These are phyloP conservation scores for Trichoderma cornu-damae DNA, from an alignment of 2,329 filamentous ascomycete genomes.

Conservation along the genomic window DNA sequence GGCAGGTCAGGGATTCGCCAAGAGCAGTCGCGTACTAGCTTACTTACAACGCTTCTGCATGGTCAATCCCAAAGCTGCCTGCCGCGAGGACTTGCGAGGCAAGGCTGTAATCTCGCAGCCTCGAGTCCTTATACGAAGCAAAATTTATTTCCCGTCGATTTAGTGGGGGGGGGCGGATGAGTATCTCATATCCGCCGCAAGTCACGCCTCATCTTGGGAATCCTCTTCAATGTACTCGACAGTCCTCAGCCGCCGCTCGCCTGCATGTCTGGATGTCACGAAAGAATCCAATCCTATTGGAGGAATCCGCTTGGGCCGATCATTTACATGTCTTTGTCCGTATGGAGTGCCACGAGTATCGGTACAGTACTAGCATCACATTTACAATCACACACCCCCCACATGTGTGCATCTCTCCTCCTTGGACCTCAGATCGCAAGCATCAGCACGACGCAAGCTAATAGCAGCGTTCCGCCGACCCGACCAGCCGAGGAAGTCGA, in stretches of 20 bases:
- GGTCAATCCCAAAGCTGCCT: slow-evolving; percentile 8
- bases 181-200: background rate
- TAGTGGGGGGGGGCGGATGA: no score
- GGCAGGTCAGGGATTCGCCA: background rate
- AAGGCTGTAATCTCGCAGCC: background rate
- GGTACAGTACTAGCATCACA: background rate
- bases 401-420: background rate
- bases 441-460: background rate
- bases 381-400: no score
- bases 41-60: background rate
- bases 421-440: background rate
- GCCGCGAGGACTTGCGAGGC: background rate
- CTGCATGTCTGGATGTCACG: background rate
- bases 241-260: background rate
- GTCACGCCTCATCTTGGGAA: background rate
- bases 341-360: background rate
- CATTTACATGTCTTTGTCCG: background rate
- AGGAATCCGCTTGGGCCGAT: background rate
- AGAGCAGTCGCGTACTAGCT: background rate
- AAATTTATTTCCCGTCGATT: slow-evolving; percentile 14
- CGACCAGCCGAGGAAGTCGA: slow-evolving; percentile 5
- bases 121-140: slow-evolving; percentile 6
- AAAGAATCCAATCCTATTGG: background rate
- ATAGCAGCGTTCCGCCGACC: background rate
- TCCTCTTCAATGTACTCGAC: background rate